These are phyloP conservation scores for Calamus simplicifolius DNA, from an alignment of 176 grass and related monocot species.

Conservation along the genomic window DNA sequence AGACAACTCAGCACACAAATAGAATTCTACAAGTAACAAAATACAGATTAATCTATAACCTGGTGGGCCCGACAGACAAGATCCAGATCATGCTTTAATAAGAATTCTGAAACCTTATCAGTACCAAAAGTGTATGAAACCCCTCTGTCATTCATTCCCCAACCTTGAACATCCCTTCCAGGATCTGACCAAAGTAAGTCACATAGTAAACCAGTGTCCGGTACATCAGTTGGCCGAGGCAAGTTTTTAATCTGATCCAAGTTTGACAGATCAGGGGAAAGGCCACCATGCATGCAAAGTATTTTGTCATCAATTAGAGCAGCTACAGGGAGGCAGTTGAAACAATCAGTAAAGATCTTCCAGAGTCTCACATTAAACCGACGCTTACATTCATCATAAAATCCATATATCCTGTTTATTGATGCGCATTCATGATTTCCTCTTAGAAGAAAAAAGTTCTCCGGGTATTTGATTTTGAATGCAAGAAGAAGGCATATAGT, in stretches of 20 bases:
- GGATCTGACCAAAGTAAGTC: slow-evolving; percentile 92
- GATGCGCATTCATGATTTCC: slow-evolving; percentile 98
- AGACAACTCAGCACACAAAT: slow-evolving; percentile 17
- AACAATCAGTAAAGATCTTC: slow-evolving; percentile 89
- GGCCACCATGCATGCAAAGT: slow-evolving; percentile 93
- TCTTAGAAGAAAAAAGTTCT: slow-evolving; percentile 89
- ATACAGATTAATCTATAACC: slow-evolving; percentile 24
- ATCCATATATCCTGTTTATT: slow-evolving; percentile 97
- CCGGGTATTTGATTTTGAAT: slow-evolving; percentile 86
- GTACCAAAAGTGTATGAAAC: slow-evolving; percentile 87
- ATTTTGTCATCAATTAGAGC: slow-evolving; percentile 95
- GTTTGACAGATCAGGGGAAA: slow-evolving; percentile 67
- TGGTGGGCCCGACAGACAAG: slow-evolving; percentile 86
- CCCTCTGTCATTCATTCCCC: slow-evolving; percentile 93
- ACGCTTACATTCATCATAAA: slow-evolving; percentile 95
- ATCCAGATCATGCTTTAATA: slow-evolving; percentile 70
- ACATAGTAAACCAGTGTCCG: slow-evolving; percentile 69
- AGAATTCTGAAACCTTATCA: slow-evolving; percentile 74
- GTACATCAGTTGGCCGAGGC: slow-evolving; percentile 63
- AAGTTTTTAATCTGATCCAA: slow-evolving; percentile 70
- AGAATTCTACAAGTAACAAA: slow-evolving; percentile 8
- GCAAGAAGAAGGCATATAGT: slow-evolving; percentile 91
- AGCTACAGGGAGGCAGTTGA: slow-evolving; percentile 88
- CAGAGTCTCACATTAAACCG: slow-evolving; percentile 82
- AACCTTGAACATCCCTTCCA: slow-evolving; percentile 68